Base-by-base conservation (phyloP, 371 early-diverging fungal genomes). In the Lichtheimia hyalospora region DNA sequence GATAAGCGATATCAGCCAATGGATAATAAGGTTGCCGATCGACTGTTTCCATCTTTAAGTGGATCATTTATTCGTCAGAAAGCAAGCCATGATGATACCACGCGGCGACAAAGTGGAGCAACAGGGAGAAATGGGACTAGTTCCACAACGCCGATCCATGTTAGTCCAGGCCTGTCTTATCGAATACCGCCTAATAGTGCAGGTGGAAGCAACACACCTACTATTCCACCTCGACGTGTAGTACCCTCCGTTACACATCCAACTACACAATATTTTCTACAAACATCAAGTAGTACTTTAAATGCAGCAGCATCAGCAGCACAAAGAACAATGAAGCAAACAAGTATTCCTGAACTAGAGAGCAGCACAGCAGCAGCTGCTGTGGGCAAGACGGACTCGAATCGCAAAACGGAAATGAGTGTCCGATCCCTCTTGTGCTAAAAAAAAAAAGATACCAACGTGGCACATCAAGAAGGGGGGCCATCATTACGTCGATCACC, bases 281-380 rank as follows among this genome's bases (percentile, higher is more conserved):
- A 70, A 25, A 70, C 71, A 20, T 66, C 66, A 1, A 65, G 65
- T 43, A 61, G 63, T 39, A 66, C 66, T 0, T 60, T 70, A 5
- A 70, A 70, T 46, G 66, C 63, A 6, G 66, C 66, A 10, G 70
- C 70, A 0, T 63, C 66, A 18, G 62, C 62, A 24, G 49, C 49
- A 16, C 58, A 58, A 39, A 57, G 59, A 39, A 46, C n/a, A 18
- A 46, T 46, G 46, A n/a, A 46, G 16, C 46, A 46, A 34, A 34
- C 34, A 34, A 34, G 34, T 34, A 34, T 34, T 34, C 34, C 34
- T 34, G 34, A 34, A 34, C 10, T 34, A 8, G 34, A 34, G 52
- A 61, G 42, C 64, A 64, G 56, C 49, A 52, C 49, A 8, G 59
- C 44, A 14, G 61, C 60, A 18, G 49, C 52, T 16, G 60, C 58